Conservation (phyloP, 371 early-diverging fungal genomes). For the Haplosporangium sp. region DNA sequence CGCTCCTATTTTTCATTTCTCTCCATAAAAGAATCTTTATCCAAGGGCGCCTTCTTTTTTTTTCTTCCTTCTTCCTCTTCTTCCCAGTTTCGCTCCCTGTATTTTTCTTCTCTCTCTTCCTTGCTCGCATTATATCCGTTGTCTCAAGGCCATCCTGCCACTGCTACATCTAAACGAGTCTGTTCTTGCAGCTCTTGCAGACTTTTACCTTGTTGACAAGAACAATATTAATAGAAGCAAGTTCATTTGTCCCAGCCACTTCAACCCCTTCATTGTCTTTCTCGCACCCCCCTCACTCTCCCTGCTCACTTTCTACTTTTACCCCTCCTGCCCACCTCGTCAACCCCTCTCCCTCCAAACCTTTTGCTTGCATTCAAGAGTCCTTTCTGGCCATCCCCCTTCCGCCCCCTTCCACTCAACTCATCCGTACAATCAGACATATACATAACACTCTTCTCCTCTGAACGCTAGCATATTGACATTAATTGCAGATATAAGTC, state of each 20-base stretch:
- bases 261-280: conserved; percentile 15
- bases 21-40: conserved; percentile 1
- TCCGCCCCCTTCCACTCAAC: conserved; percentile 11
- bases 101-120: background rate
- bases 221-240: conserved; percentile 18
- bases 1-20: background rate
- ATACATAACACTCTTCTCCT: background rate
- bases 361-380: conserved; percentile 1
- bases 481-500: conserved; percentile 2
- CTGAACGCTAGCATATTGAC: background rate
- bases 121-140: background rate
- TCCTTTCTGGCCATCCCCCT: conserved; percentile 10
- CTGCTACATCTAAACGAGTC: conserved; percentile 13
- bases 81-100: conserved; percentile 2
- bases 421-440: conserved; percentile 1
- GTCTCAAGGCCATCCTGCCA: background rate
- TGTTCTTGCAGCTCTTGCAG: conserved; percentile 1
- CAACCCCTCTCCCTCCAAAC: conserved; percentile 3
- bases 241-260: conserved; percentile 1
- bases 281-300: conserved; percentile 8
- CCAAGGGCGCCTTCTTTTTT: background rate
- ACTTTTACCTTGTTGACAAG: too few species aligned
- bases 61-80: conserved; percentile 3
- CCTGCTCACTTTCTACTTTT: conserved; percentile 18
- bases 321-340: conserved; percentile 4